These are phyloP conservation scores for Colletotrichum plurivorum DNA, from an alignment of 2,329 filamentous ascomycete species.

Conservation along the genomic window DNA sequence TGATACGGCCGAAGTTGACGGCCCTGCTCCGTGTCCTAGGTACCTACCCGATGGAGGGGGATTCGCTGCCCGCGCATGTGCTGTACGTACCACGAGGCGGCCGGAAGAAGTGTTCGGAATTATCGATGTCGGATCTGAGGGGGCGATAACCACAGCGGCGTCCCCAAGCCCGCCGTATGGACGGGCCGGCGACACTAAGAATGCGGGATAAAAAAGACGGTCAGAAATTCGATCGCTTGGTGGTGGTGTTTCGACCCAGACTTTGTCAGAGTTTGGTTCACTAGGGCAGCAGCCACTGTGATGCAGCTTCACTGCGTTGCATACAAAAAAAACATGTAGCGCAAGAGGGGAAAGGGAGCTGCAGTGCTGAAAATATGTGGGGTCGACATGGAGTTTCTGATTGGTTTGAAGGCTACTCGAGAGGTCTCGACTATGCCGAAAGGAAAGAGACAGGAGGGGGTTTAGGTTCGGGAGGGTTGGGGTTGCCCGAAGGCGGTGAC, in stretches of 20 bases:
- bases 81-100: background rate
- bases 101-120: slow-evolving; percentile 12
- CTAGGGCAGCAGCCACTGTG: slow-evolving; percentile 4
- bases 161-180: slow-evolving; percentile 1
- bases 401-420: slow-evolving; percentile 1
- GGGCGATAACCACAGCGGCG: slow-evolving; percentile 12
- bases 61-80: no score
- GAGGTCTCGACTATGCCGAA: background rate
- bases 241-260: slow-evolving; percentile 29
- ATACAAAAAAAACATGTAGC: background rate
- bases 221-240: slow-evolving; percentile 18
- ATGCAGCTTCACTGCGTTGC: slow-evolving; percentile 2
- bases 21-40: no score
- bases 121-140: slow-evolving; percentile 14
- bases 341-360: background rate
- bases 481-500: slow-evolving; percentile 20
- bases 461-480: slow-evolving; percentile 8
- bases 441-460: background rate
- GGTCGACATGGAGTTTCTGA: background rate
- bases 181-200: background rate
- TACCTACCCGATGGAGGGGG: no score
- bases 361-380: background rate
- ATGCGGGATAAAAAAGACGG: slow-evolving; percentile 27
- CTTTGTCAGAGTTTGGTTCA: slow-evolving; percentile 19
- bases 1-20: slow-evolving; percentile 9